Evolutionary conservation across 192 early-diverging fungal species (phyloP), one percentile per base, ranked within the genome.

Genomic region (Ambispora gerdemannii): DNA sequence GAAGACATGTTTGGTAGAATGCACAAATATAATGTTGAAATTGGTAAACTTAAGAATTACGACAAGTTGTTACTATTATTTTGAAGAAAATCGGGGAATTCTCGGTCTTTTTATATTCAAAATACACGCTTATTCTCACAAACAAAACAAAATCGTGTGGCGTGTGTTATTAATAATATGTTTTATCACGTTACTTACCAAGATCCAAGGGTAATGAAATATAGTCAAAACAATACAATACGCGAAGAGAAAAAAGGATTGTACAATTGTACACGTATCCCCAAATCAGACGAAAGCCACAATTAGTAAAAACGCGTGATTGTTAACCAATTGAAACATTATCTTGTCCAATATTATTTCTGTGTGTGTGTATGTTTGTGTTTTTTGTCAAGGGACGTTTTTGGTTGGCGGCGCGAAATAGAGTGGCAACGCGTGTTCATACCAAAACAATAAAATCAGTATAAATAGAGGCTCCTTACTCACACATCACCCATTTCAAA

Each of bases 1-100:
- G 83, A 84, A 50, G 63, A 68, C 66, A 68, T 68, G 24, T 66
- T 61, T 30, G 52, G 15, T 55, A 56, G 20, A 38, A 24, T 35
- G 32, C 19, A n/a, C 15, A 49, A 22, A 34, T 15, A 17, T 28
- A 13, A 3, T 22, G 24, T 50, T 43, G 24, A 8, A 27, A 65
- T n/a, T 24, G 35, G n/a, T 25, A 28, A 11, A 50, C 13, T 50
- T 13, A 66, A 4, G 63, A 25, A 30, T 17, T 27, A 11, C 32
- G 13, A 27, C 22, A 8, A 4, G 17, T 36, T 24, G 15, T 28
- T 19, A 32, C 15, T 32, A 43, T 24, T 24, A 15, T 22, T 3
- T 43, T 63, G 20, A 63, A 28, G 22, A 10, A 28, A 25, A 32
- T 61, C 19, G 31, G 2, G 28, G 22, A 25, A 15, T 25, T 43